Evolutionary conservation across 805 yeast species (phyloP), one percentile per base, ranked within the genome.

Genomic region (Candida vartiovaarae): DNA sequence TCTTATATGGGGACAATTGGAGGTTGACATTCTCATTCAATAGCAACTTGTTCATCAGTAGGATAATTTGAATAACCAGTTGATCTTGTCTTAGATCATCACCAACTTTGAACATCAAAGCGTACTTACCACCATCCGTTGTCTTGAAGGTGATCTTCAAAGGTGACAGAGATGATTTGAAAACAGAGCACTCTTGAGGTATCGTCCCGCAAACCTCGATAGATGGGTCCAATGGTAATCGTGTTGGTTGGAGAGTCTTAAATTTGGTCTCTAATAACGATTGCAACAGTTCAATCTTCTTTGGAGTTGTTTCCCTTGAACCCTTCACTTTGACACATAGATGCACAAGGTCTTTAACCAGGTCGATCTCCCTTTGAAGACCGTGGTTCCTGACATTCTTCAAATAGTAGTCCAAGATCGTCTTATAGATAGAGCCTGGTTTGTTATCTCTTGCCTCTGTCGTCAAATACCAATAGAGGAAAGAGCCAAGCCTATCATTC

Each of bases 51-150:
- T 93, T 96, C 95, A 93, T 93, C 46, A 93, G 67, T 44, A 82
- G 76, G 45, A 93, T 86, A 48, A 93, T 87, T 62, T 93, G 99
- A 40, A 89, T 84, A n/a, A 93, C 95, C 50, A 93, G 73, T 62
- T 93, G 99, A 67, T 93, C 99, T 62, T 93, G 99, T 47, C 98
- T 71, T 40, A 93, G 70, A 60, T 93, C 99, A 62, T 70, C 99
- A 10, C 99, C 99, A 40, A 85, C 84, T 62, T 93, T 93, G 66
- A 88, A 91, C 84, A 93, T 91, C 32, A 93, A 66, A 5, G 95
- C 80, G 61, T 88, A 93, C 42, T 65, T 68, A 0, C 60, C 64
- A 2, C 74, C 76, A 8, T 64, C 64, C 2, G 57, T 60, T 1
- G 93, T 82, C 52, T 75, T 80, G 60, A 93, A 82, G 0, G 88